A percentile compares a stretch with the other conserved stretches of the same genome.
These are phyloP conservation scores for Pestalotiopsis sp. DNA, from an alignment of 2,329 filamentous ascomycete genomes.

Conservation along the genomic window DNA sequence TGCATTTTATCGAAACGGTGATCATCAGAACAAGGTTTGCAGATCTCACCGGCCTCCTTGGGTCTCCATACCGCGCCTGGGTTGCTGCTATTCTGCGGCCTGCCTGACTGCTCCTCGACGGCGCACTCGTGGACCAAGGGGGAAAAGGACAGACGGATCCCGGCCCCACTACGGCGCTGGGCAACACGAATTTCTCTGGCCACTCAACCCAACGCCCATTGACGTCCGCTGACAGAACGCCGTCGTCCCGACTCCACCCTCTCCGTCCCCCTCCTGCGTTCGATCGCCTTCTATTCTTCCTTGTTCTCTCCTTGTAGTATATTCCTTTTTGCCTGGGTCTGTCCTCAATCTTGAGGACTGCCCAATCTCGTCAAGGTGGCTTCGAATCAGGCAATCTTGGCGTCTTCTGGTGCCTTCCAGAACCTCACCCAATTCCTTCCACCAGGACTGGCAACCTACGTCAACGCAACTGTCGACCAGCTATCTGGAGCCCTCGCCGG, in stretches of 20 bases:
- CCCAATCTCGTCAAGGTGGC: slow-evolving; percentile 58
- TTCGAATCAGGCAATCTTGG: slow-evolving; percentile 59
- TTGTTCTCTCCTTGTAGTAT: neutral
- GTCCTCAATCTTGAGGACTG: slow-evolving; percentile 39
- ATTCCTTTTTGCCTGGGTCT: slow-evolving; percentile 31
- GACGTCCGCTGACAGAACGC: slow-evolving; percentile 8
- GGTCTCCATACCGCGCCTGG: no score
- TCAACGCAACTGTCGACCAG: slow-evolving; percentile 54
- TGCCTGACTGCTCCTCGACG: neutral
- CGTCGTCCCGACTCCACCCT: slow-evolving; percentile 9
- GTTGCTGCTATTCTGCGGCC: no score
- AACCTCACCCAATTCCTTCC: slow-evolving; percentile 56
- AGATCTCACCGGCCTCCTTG: neutral
- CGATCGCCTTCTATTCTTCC: neutral
- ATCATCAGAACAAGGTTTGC: neutral
- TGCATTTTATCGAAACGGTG: no score
- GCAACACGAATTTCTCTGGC: slow-evolving; percentile 3
- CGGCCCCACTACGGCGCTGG: slow-evolving; percentile 7
- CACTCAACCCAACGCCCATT: neutral
- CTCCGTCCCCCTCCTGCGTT: slow-evolving; percentile 8
- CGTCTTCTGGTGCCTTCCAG: slow-evolving; percentile 66
- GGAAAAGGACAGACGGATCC: neutral
- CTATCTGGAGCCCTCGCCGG: slow-evolving; percentile 50
- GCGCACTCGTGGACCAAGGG: neutral
- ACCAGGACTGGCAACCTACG: slow-evolving; percentile 51